Base-by-base conservation (phyloP, 306 rosid species). In the Castanea mollissima region DNA sequence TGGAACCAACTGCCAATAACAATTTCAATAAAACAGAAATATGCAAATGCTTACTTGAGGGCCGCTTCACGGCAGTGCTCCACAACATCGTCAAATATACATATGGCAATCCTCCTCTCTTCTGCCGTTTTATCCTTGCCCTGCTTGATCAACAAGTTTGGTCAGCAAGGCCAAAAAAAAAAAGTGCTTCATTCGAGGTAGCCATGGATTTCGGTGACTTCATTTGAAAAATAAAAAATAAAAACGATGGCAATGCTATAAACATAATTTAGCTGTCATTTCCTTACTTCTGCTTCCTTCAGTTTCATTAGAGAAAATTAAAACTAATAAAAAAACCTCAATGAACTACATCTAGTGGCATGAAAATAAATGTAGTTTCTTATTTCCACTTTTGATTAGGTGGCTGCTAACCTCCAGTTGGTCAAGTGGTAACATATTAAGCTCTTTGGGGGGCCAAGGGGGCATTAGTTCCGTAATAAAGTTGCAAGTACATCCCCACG, bases 21-120 rank as follows among this genome's bases (percentile, higher is more conserved):
- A 74, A 76, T 63, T 32, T 52, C 46, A 79, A 60, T 6, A 46
- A 68, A 73, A 51, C 7, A 34, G 71, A 71, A 51, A 35, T 41
- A 41, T 59, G 20, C n/a, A 73, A 32, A 73, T 57, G 72, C 85
- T 80, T 88, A 96, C 99, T 94, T 93, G 14, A 93, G 80, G 77
- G 97, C 98, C 29, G 98, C 90, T 87, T 92, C 99, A 35, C 88
- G 93, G 70, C 99, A 93, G 76, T 96, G 97, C 82, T 96, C 99
- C 38, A 91, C 98, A 87, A 96, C 86, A 83, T 96, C 99, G 82
- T 96, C 99, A 82, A 96, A 96, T 84, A 96, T 85, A 86, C 98
- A 96, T 73, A 93, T 87, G 67, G 98, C 93, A 41, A 93, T 96
- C 79, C 99, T 89, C 88, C 99, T 90, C 90, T 96, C 99, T 83